Evolutionary conservation across 1,284 basidiomycete species (phyloP), one percentile per base, ranked within the genome.

Genomic region (Tilletia caries): DNA sequence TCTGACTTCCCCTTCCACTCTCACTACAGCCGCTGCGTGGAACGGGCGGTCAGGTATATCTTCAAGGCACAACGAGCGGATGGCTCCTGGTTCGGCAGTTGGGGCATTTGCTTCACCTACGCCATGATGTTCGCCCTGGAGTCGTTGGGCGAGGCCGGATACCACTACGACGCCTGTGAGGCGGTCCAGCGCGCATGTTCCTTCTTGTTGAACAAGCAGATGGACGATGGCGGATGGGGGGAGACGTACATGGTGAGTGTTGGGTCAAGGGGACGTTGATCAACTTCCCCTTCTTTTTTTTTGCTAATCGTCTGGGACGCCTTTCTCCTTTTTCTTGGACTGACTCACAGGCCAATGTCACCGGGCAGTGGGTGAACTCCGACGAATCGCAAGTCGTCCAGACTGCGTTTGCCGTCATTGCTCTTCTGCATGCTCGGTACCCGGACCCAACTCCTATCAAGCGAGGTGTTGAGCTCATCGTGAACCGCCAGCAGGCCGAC

Each of bases 61-160:
- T 92, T 97, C 82, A 80, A 84, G 0, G 87, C 87, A 0, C 96
- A 98, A 84, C 87, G 89, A 65, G 87, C 89, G 0, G 92, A 97
- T 80, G 96, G 96, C 13, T 92, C 91, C 44, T 99, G 96, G 96
- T 89, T 93, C 67, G 95, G 96, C 43, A 93, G 90, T 3, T 98
- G 95, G 87, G 84, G 82, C 1, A 84, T 83, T 64, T 85, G 78
- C 67, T 80, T 79, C 25, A 83, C 79, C 2, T 82, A 97, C 81
- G 95, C 95, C 2, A 94, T 92, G 2, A 92, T 94, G 87, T 98
- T 99, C 82, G 94, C 95, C 1, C 86, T 95, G 50, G 96, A 99
- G 84, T 92, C 91, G 70, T 87, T 99, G 34, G 88, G 90, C 0
- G 88, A 97, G 52, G 93, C 92, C 0, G 95, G 93, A 2, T 92